Conservation (phyloP, 73 alveolate genomes). For the Vitrella brassicaformis region DNA sequence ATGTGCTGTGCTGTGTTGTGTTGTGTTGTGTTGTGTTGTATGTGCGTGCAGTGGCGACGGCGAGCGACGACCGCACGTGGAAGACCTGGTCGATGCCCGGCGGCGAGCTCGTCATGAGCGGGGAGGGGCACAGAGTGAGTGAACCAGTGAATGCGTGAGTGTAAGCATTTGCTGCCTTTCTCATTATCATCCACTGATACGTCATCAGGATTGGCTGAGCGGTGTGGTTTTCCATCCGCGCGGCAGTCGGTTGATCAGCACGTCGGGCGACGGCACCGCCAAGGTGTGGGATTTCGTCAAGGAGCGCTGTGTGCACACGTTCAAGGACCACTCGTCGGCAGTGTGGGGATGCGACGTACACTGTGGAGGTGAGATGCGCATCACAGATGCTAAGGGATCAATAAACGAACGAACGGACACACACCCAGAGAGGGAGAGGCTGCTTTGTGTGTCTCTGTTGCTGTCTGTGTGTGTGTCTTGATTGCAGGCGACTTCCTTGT, state of each 20-base stretch:
- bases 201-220: constrained; percentile 88
- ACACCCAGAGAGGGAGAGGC: no score
- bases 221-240: constrained; percentile 94
- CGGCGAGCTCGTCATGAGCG: constrained; percentile 93
- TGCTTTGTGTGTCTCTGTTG: no score
- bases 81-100: constrained; percentile 89
- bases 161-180: background rate
- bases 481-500: constrained; percentile 94
- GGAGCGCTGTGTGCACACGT: constrained; percentile 89
- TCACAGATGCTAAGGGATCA: no score
- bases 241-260: constrained; percentile 79
- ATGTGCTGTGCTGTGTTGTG: no score
- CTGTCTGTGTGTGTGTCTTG: constrained; percentile 32
- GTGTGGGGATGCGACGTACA: constrained; percentile 64
- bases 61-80: constrained; percentile 98
- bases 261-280: constrained; percentile 92
- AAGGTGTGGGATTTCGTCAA: constrained; percentile 97
- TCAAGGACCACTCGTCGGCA: constrained; percentile 92
- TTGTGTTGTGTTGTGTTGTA: no score
- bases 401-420: background rate
- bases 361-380: constrained; percentile 11
- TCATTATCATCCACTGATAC: background rate
- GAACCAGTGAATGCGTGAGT: background rate
- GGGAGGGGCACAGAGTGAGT: constrained; percentile 88
- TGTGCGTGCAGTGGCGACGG: constrained; percentile 84